A percentile compares a stretch with the other conserved stretches of the same genome.
These are phyloP conservation scores for Colletotrichum camelliae DNA, from an alignment of 2,329 filamentous ascomycete genomes.

Conservation along the genomic window DNA sequence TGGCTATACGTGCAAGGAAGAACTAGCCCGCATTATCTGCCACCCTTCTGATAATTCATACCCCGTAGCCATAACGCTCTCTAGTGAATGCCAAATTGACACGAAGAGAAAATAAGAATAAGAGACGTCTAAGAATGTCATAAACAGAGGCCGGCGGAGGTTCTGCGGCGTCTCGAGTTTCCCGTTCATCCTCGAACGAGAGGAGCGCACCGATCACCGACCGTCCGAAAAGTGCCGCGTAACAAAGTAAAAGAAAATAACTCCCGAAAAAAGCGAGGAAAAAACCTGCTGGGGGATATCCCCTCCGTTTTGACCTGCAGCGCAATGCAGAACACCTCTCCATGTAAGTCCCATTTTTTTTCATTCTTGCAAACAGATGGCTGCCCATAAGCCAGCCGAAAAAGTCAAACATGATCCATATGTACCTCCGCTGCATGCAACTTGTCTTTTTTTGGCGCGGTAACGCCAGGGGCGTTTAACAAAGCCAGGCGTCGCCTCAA, in stretches of 20 bases:
- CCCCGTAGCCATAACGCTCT: slow-evolving; percentile 5
- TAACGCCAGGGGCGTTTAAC: not conserved
- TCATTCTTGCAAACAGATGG: slow-evolving; percentile 22
- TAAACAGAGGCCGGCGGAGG: not conserved
- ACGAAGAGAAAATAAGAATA: slow-evolving; percentile 18
- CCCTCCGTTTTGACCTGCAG: slow-evolving; percentile 38
- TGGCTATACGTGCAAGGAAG: not conserved
- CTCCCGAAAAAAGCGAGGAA: slow-evolving; percentile 24
- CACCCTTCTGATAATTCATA: not conserved
- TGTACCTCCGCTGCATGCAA: not conserved
- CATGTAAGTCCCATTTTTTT: slow-evolving; percentile 35
- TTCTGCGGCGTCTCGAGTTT: not conserved
- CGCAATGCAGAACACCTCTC: slow-evolving; percentile 42
- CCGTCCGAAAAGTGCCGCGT: not conserved
- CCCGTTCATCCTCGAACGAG: not conserved
- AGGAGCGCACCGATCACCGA: not conserved
- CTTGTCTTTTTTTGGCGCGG: not conserved
- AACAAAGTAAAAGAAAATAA: slow-evolving; percentile 20
- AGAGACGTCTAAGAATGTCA: slow-evolving; percentile 22
- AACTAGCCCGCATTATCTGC: not conserved
- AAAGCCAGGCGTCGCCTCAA: not conserved
- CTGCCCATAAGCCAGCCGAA: slow-evolving; percentile 28
- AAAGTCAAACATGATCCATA: slow-evolving; percentile 31
- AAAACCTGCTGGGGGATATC: slow-evolving; percentile 6
- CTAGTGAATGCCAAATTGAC: slow-evolving; percentile 14